Base-by-base conservation (phyloP, 495 filamentous ascomycete genomes). In the Hypoxylon crocopeplum region DNA sequence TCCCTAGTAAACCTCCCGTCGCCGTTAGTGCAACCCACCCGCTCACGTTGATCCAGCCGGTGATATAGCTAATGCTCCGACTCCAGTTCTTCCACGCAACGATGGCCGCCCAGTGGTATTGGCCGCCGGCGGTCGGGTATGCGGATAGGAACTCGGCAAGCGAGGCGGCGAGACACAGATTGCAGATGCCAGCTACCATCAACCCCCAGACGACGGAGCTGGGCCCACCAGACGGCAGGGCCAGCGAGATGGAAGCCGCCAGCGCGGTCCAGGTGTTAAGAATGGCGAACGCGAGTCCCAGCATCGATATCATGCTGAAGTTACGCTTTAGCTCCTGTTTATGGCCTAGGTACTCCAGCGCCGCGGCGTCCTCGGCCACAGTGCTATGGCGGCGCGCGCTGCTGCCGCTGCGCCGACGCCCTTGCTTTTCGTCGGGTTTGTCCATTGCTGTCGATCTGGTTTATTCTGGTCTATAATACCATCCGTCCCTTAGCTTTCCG, bases 61-160 rank as follows among this genome's bases (percentile, higher is more conserved):
- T 89, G 24, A 86, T 82, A 82, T 85, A 92, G 8, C 82, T 85
- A 5, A 91, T 72, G 16, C 85, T 69, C 1, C 84, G 83, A 38
- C 84, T 82, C 80, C 80, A 89, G 39, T 67, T 73, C 60, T 76
- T 71, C 76, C 81, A 85, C 16, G 79, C 75, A 25, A 88, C 77
- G 68, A 88, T 76, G 4, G 88, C 86, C 12, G 87, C 88, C 88
- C 88, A 91, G 69, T 90, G 86, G 57, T 90, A 90, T 74, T 89
- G 87, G 21, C 86, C 86, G 56, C 81, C 81, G 8, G 66, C 83
- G 69, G 86, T 91, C 34, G 88, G 88, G 67, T 86, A 91, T 1
- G 86, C 88, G 5, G 84, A 86, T 15, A 90, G 72, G 63, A 91
- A 90, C 62, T 92, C 88, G 10, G 88, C 86, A 19, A 92, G 72